Evolutionary conservation across 257 asterid genomes (phyloP), one percentile per base, ranked within the genome.

Genomic region (Capsicum chinense): DNA sequence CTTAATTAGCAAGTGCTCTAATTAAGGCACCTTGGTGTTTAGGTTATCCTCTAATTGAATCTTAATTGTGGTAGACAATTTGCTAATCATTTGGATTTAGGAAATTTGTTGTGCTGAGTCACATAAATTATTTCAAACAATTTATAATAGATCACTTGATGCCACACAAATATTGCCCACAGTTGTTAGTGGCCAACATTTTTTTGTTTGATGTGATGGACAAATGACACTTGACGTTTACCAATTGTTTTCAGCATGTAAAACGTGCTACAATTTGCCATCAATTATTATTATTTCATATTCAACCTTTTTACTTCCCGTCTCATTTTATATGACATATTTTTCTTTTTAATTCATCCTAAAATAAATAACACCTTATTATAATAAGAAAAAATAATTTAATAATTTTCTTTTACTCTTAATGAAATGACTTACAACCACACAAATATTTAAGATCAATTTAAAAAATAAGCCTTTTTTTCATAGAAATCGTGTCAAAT

Each of bases 171-270:
- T 39, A 39, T 39, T 39, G 3, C 44, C 44, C 60, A 74, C 80
- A 47, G n/a, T 66, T 33, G n/a, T 21, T 9, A 19, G 80, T 74
- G 81, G 81, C 81, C 81, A 52, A 76, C 63, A 52, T 1, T 26
- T 12, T 47, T 17, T 26, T 6, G 7, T 50, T 48, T 66, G 73
- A 73, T 19, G 59, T 73, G 80, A 73, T 50, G 69, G 7, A 63
- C 26, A 26, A 10, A 64, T 6, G 6, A 47, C 8, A 74, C 60
- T 52, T 14, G 81, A 74, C 21, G 9, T 26, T 52, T 54, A 26
- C 47, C 14, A 39, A 16, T 0, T 76, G 63, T 52, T 26, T 26
- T 13, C n/a, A 13, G 15, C 80, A 74, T 74, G 80, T 48, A 50
- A 50, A 74, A 7, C 80, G 44, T 50, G 80, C 60, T 19, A 48